Percentiles rank a stretch among this genome's conserved stretches.
Conservation (phyloP, 352 stramenopile species). For the Phytophthora hibernalis region DNA sequence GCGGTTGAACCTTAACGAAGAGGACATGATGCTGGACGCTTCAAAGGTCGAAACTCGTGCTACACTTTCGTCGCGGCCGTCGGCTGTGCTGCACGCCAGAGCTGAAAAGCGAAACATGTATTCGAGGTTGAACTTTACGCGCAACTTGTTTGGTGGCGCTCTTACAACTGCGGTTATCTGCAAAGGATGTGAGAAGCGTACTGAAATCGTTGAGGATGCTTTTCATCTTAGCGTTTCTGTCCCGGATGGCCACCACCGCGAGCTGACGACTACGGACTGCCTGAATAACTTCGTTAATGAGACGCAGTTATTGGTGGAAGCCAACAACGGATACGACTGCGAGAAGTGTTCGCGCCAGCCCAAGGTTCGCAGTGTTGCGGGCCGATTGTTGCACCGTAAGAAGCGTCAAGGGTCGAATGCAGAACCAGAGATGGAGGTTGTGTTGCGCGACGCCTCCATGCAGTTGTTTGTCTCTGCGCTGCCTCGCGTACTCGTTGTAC, state of each 20-base stretch:
- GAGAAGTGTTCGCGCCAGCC: slow-evolving; percentile 61
- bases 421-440: slow-evolving; percentile 40
- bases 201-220: slow-evolving; percentile 60
- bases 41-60: slow-evolving; percentile 38
- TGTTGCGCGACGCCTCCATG: slow-evolving; percentile 63
- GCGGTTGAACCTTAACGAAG: slow-evolving; percentile 57
- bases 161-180: slow-evolving; percentile 64
- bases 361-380: slow-evolving; percentile 36
- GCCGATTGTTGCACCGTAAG: slow-evolving; percentile 39
- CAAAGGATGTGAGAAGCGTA: slow-evolving; percentile 54
- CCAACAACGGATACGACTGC: slow-evolving; percentile 78
- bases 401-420: slow-evolving; percentile 30
- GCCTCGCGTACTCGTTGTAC: slow-evolving; percentile 67
- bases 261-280: slow-evolving; percentile 50
- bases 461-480: slow-evolving; percentile 56
- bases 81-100: slow-evolving; percentile 34
- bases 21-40: slow-evolving; percentile 61
- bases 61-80: slow-evolving; percentile 35
- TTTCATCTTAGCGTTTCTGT: slow-evolving; percentile 74
- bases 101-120: slow-evolving; percentile 44
- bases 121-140: slow-evolving; percentile 67
- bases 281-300: slow-evolving; percentile 58
- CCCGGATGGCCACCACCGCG: slow-evolving; percentile 28
- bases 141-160: slow-evolving; percentile 61
- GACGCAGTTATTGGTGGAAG: slow-evolving; percentile 52